Evolutionary conservation across 352 stramenopile genomes (phyloP), one percentile per base, ranked within the genome.

Genomic region (Hyaloperonospora brassicae): DNA sequence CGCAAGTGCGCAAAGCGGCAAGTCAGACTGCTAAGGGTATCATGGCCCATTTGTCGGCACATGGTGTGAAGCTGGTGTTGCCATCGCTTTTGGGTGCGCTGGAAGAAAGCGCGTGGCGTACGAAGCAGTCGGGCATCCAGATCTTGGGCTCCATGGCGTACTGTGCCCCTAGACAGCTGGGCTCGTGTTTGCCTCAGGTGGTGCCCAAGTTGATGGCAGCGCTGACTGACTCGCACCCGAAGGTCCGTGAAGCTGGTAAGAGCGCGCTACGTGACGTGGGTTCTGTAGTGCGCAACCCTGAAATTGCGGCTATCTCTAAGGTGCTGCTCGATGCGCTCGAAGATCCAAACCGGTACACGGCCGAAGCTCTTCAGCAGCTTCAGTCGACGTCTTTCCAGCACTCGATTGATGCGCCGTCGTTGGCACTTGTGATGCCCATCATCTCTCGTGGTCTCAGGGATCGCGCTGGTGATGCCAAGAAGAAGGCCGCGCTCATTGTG

Each of bases 371-470:
- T 14, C 96, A 99, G 76, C 83, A 96, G 59, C 70, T 99, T 27
- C 96, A 99, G 55, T 94, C 87, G 38, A 99, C 95, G 25, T 94
- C 97, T 55, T 99, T 99, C 71, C 82, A 99, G 60, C 97, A 99
- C 78, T 97, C 97, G 57, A 98, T 99, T 62, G 97, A 99, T 70
- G 96, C 97, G 24, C 95, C 97, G 17, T 99, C 96, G 57, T 75
- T 99, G 24, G 97, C 97, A 22, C 81, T 99, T n/a, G 92, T 99
- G 59, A 97, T 99, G 72, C 97, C 97, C 22, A 97, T 99, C 55
- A 86, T 99, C 49, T 93, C 97, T 53, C 89, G 97, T 23, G 97
- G 97, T 23, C 70, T 99, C n/a, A 96, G 94, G 57, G 97, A 99
- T 66, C 87, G 97, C 39, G 82, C 74, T 31, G 96, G 95, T 44